These are phyloP conservation scores for Jamesozyma gamospora DNA, from an alignment of 805 yeast species.

Conservation along the genomic window DNA sequence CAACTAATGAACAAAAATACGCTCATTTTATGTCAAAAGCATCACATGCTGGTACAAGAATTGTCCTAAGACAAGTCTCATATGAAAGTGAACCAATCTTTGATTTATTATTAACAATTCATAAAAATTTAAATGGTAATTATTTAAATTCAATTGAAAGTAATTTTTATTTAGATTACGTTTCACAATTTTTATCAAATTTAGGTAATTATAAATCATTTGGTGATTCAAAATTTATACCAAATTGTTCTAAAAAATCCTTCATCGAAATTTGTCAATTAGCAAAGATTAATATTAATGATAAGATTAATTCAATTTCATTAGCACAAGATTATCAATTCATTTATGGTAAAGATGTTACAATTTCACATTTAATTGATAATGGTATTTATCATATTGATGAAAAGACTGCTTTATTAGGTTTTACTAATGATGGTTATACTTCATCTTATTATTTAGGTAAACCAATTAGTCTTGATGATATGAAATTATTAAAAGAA, in stretches of 20 bases:
- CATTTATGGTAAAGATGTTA: not conserved
- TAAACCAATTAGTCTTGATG: slow-evolving; percentile 39
- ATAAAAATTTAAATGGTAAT: slow-evolving; percentile 41
- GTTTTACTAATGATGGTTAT: slow-evolving; percentile 72
- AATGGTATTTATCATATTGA: slow-evolving; percentile 41
- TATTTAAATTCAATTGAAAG: slow-evolving; percentile 33
- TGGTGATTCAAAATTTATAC: slow-evolving; percentile 82
- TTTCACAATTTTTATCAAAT: slow-evolving; percentile 64
- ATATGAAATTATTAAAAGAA: slow-evolving; percentile 56
- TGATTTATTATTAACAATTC: slow-evolving; percentile 56
- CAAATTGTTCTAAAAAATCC: slow-evolving; percentile 40
- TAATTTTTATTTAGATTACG: slow-evolving; percentile 51
- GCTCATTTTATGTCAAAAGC: slow-evolving; percentile 82
- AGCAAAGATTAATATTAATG: slow-evolving; percentile 29
- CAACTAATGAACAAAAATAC: slow-evolving; percentile 51
- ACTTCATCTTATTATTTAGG: slow-evolving; percentile 63
- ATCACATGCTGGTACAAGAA: slow-evolving; percentile 74
- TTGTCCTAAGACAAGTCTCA: slow-evolving; percentile 70
- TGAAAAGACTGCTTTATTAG: slow-evolving; percentile 46
- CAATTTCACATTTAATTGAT: slow-evolving; percentile 32
- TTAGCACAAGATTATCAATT: not conserved
- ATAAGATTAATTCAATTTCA: slow-evolving; percentile 9
- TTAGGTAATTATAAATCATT: slow-evolving; percentile 77
- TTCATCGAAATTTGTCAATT: slow-evolving; percentile 31
- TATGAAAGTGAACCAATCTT: slow-evolving; percentile 70